Conservation (phyloP, 139 green algal genomes). For the Zygnema circumcarinatum region DNA sequence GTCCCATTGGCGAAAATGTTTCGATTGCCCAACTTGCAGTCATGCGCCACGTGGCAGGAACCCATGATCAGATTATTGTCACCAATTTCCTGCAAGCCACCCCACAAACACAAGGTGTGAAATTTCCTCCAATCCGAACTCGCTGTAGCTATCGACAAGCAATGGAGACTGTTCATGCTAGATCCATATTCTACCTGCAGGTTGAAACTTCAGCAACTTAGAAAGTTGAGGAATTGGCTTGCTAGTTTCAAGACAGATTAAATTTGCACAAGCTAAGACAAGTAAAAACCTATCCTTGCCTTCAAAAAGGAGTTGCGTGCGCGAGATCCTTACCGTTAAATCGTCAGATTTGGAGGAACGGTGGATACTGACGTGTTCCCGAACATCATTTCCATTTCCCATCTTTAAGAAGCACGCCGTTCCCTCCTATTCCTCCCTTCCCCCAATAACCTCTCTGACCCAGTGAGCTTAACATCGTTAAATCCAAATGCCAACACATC, state of each 20-base stretch:
- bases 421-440: slow-evolving; percentile 33
- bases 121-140: neutral
- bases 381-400: slow-evolving; percentile 61
- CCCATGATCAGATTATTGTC: slow-evolving; percentile 66
- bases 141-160: neutral
- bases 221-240: too few relatives aligned
- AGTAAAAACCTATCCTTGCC: too few relatives aligned
- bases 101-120: neutral
- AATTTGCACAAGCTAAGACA: too few relatives aligned
- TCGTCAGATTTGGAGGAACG: slow-evolving; percentile 48
- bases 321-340: slow-evolving; percentile 38
- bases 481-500: too few relatives aligned
- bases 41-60: slow-evolving; percentile 61
- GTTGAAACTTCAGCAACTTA: too few relatives aligned
- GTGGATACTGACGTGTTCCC: slow-evolving; percentile 62
- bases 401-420: slow-evolving; percentile 60
- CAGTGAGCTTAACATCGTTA: neutral
- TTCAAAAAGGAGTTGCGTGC: too few relatives aligned
- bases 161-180: neutral
- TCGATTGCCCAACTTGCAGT: slow-evolving; percentile 59
- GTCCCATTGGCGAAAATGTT: slow-evolving; percentile 67
- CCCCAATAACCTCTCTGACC: neutral
- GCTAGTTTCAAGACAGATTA: too few relatives aligned
- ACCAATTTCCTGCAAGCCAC: slow-evolving; percentile 44
- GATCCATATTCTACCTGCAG: neutral